Evolutionary conservation across 495 filamentous ascomycete genomes (phyloP), one percentile per base, ranked within the genome.

Genomic region (Hypoxylon fragiforme): DNA sequence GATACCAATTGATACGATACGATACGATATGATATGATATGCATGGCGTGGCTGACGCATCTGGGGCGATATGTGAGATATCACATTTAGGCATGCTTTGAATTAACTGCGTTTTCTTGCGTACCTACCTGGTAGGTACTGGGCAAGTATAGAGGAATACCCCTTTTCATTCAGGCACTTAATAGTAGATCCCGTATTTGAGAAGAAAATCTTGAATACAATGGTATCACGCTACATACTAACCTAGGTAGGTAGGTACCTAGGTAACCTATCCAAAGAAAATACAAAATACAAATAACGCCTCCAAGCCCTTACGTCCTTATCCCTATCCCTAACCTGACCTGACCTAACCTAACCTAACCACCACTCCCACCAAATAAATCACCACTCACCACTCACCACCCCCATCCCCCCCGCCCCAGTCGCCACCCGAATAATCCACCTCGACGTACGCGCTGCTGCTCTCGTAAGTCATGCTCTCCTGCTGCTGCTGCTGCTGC

Each of bases 361-460:
- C 19, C 15, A 1, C 14, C 3, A 30, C 26, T 32, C 31, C 9
- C 8, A 7, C n/a, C n/a, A n/a, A n/a, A n/a, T n/a, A n/a, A 1
- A 26, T 64, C 45, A 66, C 35, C 43, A 59, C 16, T 50, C 43
- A 13, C 34, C 34, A 16, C 34, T 28, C 31, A 35, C n/a, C 31
- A 3, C 40, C 26, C 3, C 44, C 50, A n/a, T 57, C 61, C 57
- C 40, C 26, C 3, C 44, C 50, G 15, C 61, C 61, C 57, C 61
- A 67, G 14, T 48, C 57, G 8, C 54, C 50, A 0, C 64, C 64
- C 3, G 64, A 67, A 20, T 67, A 67, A 30, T 67, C 64, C 16
- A 28, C 31, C 32, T 62, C 39, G 6, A 43, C 37, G 28, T 57
- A 62, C 12, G 28, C 44, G 39, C 42, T 60, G 4, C 44, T 38